Base-by-base conservation (phyloP, 768 basidiomycete genomes). In the Boletellus emodensis region DNA sequence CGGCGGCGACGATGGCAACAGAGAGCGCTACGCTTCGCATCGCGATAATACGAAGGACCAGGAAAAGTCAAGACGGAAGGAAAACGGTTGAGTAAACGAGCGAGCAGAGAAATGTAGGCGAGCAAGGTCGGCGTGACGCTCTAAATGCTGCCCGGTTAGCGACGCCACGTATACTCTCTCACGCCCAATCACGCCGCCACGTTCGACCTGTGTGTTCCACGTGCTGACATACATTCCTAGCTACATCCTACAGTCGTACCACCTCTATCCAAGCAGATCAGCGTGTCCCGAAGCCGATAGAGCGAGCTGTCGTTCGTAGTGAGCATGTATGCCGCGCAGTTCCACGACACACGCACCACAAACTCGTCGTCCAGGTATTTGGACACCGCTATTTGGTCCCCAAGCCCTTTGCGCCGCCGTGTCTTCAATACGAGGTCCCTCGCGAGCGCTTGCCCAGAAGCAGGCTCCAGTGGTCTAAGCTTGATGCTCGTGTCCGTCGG, bases 301-400 rank as follows among this genome's bases (percentile, higher is more conserved):
- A 9, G 94, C 94, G 43, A 95, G 81, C 90, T 94, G 60, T 37
- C 61, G 22, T 15, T n/a, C 3, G 48, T 13, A 44, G 11, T 62
- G 33, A 51, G 45, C 49, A 48, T 41, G 17, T 53, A 49, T 15
- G 43, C 46, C 35, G 15, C 40, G 20, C 3, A n/a, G 47, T 41
- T 26, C 15, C 22, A 2, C 20, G 28, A 48, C 28, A 35, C 14
- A 80, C 87, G 64, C 67, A 90, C 85, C 75, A 91, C 85, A 77
- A 94, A 94, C 76, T 97, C 94, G 64, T 96, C 93, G 68, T 97
- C 94, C 65, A 97, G 69, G 72, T 96, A 97, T 70, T 96, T 97
- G 30, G 94, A 93, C 53, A 96, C 94, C 8, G 94, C 91, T 55
- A 98, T 95, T 71, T 93, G 90, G 69, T 98, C 95, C 22, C 93